Conservation (phyloP, 2,329 filamentous ascomycete species). For the Chaetothyriales sp. region DNA sequence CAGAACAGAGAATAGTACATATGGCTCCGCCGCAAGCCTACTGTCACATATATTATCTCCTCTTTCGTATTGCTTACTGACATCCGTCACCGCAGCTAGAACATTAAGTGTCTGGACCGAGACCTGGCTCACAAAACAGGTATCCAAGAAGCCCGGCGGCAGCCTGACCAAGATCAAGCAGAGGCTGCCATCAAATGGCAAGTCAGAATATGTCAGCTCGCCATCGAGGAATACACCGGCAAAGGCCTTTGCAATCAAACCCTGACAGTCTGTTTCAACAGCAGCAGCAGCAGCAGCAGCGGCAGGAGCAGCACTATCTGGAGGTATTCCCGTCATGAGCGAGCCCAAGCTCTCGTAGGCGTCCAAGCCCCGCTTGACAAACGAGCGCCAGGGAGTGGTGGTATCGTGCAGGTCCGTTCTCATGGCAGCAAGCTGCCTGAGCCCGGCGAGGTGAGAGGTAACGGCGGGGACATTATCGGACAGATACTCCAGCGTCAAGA, state of each 20-base stretch:
- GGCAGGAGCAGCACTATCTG: too few relatives aligned
- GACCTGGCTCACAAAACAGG: constrained; percentile 8
- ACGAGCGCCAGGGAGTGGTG: constrained; percentile 10
- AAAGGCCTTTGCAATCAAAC: constrained; percentile 8
- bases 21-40: constrained; percentile 5
- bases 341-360: constrained; percentile 12
- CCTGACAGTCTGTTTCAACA: constrained; percentile 5
- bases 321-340: constrained; percentile 11
- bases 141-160: constrained; percentile 10
- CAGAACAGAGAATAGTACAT: constrained; percentile 12
- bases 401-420: constrained; percentile 2
- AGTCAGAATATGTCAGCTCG: constrained; percentile 10
- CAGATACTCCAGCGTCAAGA: constrained; percentile 15
- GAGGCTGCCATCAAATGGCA: constrained; percentile 9
- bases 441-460: constrained; percentile 9
- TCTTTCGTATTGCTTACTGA: constrained; percentile 1
- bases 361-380: constrained; percentile 10
- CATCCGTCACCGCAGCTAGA: constrained; percentile 6
- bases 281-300: too few relatives aligned
- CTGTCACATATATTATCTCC: constrained; percentile 1
- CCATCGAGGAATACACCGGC: constrained; percentile 10
- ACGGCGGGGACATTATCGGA: constrained; percentile 11
- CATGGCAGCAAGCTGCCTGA: constrained; percentile 12
- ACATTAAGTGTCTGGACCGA: constrained; percentile 14
- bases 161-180: constrained; percentile 11